phyloP scores from a whole-genome alignment of 495 filamentous ascomycete species.

The Penicillium herquei region DNA sequence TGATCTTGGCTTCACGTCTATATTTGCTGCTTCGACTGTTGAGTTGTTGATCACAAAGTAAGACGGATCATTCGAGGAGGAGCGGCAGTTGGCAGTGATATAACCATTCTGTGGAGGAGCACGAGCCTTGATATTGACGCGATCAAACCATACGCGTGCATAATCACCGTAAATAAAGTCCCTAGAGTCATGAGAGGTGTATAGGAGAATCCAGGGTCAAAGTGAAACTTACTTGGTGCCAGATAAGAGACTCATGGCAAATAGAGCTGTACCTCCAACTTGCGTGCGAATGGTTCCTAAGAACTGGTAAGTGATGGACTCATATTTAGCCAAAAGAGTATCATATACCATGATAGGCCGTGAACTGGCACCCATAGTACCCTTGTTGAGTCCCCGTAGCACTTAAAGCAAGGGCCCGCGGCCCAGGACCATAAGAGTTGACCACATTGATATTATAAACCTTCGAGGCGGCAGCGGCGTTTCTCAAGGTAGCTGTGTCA shows the following conservation, averaged over 20 bases:
- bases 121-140: not conserved
- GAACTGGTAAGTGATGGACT: not conserved
- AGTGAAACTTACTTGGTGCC: not conserved
- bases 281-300: not conserved
- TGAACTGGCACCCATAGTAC: not conserved
- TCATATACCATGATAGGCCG: not conserved
- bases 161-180: not conserved
- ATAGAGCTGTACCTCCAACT: not conserved
- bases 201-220: not conserved
- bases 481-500: not conserved
- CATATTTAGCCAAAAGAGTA: not conserved
- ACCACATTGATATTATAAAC: not conserved
- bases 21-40: slow-evolving; percentile 6
- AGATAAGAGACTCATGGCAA: not conserved
- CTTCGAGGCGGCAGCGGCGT: not conserved
- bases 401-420: not conserved
- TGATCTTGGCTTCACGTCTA: not conserved
- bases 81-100: slow-evolving; percentile 21
- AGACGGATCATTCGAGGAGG: slow-evolving; percentile 39
- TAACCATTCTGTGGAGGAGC: not conserved
- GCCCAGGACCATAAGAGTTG: not conserved
- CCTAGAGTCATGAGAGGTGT: not conserved
- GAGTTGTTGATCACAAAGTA: slow-evolving; percentile 62
- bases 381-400: not conserved
- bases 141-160: not conserved